A percentile compares a stretch with the other conserved stretches of the same genome.
Conservation (phyloP, 495 filamentous ascomycete species). For the Penicillium manginii region DNA sequence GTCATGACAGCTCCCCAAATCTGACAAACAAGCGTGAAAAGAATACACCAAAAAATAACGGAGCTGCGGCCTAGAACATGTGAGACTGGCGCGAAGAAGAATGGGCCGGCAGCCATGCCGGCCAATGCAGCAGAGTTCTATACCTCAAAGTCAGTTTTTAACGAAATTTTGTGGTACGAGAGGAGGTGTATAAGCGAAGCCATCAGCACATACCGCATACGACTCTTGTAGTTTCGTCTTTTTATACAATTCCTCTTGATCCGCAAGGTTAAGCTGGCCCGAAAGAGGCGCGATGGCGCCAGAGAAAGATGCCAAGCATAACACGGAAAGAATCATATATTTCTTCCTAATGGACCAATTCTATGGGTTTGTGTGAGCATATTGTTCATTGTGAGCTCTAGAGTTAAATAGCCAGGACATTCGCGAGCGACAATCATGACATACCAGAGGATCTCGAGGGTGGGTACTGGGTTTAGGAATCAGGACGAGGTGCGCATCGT, state of each 20-base stretch:
- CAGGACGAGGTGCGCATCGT: slow-evolving; percentile 38
- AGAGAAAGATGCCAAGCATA: slow-evolving; percentile 39
- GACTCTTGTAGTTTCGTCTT: slow-evolving; percentile 34
- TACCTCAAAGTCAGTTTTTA: slow-evolving; percentile 7
- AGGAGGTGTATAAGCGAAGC: not conserved
- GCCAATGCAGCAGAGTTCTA: slow-evolving; percentile 47
- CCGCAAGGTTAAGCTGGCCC: slow-evolving; percentile 35
- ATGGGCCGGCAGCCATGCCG: slow-evolving; percentile 45
- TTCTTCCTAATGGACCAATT: slow-evolving; percentile 53
- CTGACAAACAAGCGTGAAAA: slow-evolving; percentile 36
- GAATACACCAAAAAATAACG: slow-evolving; percentile 48
- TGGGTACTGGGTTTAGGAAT: slow-evolving; percentile 52
- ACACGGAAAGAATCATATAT: slow-evolving; percentile 35
- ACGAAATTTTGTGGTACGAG: not conserved
- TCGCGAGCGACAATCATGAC: not conserved
- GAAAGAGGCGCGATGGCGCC: slow-evolving; percentile 37
- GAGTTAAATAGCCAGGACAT: not conserved
- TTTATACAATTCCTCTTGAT: slow-evolving; percentile 33
- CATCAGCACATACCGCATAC: slow-evolving; percentile 22
- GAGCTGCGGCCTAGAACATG: slow-evolving; percentile 45
- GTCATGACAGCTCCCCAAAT: slow-evolving; percentile 52
- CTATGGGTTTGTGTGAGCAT: slow-evolving; percentile 16
- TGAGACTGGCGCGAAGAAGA: slow-evolving; percentile 46
- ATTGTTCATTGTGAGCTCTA: not conserved
- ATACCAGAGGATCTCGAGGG: slow-evolving; percentile 50